Evolutionary conservation across 2,329 filamentous ascomycete species (phyloP), one percentile per base, ranked within the genome.

Genomic region (Acrodontium crateriforme): DNA sequence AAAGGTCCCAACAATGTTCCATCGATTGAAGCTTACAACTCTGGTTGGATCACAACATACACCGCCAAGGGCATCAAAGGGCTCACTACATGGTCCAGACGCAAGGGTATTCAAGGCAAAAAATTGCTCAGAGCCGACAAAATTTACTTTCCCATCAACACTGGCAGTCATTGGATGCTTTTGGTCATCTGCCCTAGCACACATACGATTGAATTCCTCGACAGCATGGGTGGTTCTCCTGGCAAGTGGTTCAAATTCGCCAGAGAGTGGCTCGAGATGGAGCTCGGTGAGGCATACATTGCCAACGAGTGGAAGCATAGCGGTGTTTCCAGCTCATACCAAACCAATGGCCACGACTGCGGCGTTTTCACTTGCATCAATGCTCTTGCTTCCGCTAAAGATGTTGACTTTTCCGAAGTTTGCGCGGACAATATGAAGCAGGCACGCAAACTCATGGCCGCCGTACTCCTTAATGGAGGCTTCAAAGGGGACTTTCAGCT

Each of bases 331-430:
- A 69, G 67, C 18, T 64, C 69, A 0, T 42, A 38, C 3, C 79
- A 85, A 49, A 60, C 55, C 15, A 85, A 85, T 44, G 65, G 66
- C 2, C 71, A 67, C 45, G 80, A 85, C 47, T 85, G 80, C 40
- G 80, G 80, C n/a, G 69, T 83, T 3, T 81, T 82, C 47, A 70
- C 75, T 9, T 71, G 81, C 39, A 69, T 78, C 11, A 87, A 85
- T 44, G 74, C 69, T 10, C 65, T 82, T 25, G 78, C 72, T 30
- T 43, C 60, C 17, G 52, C 62, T 3, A 50, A 62, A 27, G 74
- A 78, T 40, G 63, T 74, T 14, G 30, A 24, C 3, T 46, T 35
- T 27, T 27, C 31, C 2, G 34, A 36, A 5, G 37, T 50, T 10
- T 15, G 24, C 22, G 34, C 33, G 6, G 27, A 24, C 3, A 34